Evolutionary conservation across 495 filamentous ascomycete species (phyloP).

Genomic region (Thozetella sp.): DNA sequence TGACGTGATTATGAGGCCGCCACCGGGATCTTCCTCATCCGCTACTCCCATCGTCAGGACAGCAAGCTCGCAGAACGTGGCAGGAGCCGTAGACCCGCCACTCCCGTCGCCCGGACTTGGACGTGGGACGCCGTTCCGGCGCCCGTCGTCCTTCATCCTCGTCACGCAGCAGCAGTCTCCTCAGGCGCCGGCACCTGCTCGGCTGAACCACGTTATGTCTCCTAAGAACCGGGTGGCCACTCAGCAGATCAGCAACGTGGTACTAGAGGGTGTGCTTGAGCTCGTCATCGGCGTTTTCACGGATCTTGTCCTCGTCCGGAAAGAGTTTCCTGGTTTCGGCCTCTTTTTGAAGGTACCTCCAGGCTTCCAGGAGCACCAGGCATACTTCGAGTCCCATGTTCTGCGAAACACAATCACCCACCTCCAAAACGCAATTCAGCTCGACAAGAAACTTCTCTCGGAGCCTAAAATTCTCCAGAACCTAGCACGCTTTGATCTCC

Average conservation of each 20-base stretch:
- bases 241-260: slow-evolving; percentile 61
- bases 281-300: slow-evolving; percentile 76
- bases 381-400: slow-evolving; percentile 91
- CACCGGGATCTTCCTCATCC: slow-evolving; percentile 55
- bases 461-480: slow-evolving; percentile 88
- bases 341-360: slow-evolving; percentile 89
- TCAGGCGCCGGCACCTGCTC: slow-evolving; percentile 56
- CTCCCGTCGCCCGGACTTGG: slow-evolving; percentile 32
- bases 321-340: slow-evolving; percentile 89
- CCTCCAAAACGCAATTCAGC: slow-evolving; percentile 66
- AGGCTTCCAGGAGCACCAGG: slow-evolving; percentile 90
- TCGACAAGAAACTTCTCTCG: slow-evolving; percentile 70
- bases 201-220: slow-evolving; percentile 62
- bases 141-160: slow-evolving; percentile 88
- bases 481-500: slow-evolving; percentile 73
- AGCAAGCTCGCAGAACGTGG: slow-evolving; percentile 36
- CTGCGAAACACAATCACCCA: slow-evolving; percentile 73
- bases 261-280: slow-evolving; percentile 76
- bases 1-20: slow-evolving; percentile 78
- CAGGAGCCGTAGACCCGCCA: slow-evolving; percentile 48
- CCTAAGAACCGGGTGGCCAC: slow-evolving; percentile 52
- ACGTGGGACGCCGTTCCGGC: slow-evolving; percentile 61
- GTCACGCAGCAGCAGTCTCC: slow-evolving; percentile 69
- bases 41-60: slow-evolving; percentile 71
- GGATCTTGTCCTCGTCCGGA: slow-evolving; percentile 78